Evolutionary conservation across 2,329 filamentous ascomycete genomes (phyloP), one percentile per base, ranked within the genome.

Genomic region (Colletotrichum spaethianum): DNA sequence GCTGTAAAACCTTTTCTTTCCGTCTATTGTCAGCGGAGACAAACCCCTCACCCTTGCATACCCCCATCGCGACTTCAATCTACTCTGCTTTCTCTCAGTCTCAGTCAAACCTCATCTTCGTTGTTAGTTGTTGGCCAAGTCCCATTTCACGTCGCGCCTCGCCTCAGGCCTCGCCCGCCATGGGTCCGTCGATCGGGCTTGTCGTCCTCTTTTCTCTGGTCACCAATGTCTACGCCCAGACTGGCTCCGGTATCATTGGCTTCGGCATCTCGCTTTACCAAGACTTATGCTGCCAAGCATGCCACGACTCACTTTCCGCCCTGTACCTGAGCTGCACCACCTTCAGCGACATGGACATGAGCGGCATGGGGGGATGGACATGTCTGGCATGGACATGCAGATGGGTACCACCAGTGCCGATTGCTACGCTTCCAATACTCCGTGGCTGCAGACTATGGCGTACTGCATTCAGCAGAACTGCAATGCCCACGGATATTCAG

Each of bases 381-480:
- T 52, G 60, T 12, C 31, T 3, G 36, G 31, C 28, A 64, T 60
- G 60, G 7, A 33, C 2, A 78, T 79, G 57, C 20, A 23, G 16
- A 63, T 50, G 38, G 55, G n/a, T 69, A 66, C 26, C 56, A 76
- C 16, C 63, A 75, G 5, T 63, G 75, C 78, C 0, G 75, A 77
- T 1, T 82, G 80, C 68, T 82, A 77, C 70, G 75, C 76, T 1
- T 75, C 70, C 14, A 79, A 81, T 31, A 72, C 62, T 7, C 74
- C 75, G 1, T 82, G 81, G 65, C 75, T 81, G 36, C 75, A 76
- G 14, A 81, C 80, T 3, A 76, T 82, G 76, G 80, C 80, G 0
- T 75, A 81, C 18, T 82, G 80, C 55, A 81, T 82, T 59, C 72
- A 79, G 59, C 79, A 76, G 9, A 78, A 81, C 62, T 82, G 80